phyloP scores from a whole-genome alignment of 257 asterid species.

The Anisodus acutangulus region DNA sequence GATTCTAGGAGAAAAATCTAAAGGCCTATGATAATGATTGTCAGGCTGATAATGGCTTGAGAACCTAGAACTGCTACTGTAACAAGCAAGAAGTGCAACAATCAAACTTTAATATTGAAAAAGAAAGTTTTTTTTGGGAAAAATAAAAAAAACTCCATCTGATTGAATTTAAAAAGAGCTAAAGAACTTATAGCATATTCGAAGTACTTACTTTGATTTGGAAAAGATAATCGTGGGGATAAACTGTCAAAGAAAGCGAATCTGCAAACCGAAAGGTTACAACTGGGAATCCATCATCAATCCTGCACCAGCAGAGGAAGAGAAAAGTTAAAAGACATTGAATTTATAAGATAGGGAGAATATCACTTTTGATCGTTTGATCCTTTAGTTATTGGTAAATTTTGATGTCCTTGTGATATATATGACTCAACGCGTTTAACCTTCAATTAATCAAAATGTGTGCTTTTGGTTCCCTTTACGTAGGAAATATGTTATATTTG shows the following conservation, averaged over 20 bases:
- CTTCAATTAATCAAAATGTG: too few relatives aligned
- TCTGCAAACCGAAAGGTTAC: slow-evolving; percentile 73
- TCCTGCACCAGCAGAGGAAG: slow-evolving; percentile 54
- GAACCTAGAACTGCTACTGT: slow-evolving; percentile 2
- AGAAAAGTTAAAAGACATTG: slow-evolving; percentile 25
- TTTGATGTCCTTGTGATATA: too few relatives aligned
- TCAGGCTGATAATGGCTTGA: not conserved
- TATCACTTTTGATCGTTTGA: too few relatives aligned
- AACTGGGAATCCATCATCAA: slow-evolving; percentile 89
- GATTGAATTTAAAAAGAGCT: not conserved
- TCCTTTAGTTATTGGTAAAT: too few relatives aligned
- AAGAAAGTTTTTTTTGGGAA: not conserved
- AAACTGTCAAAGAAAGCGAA: slow-evolving; percentile 66
- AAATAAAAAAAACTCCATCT: not conserved
- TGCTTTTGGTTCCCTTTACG: too few relatives aligned
- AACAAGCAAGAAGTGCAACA: slow-evolving; percentile 8
- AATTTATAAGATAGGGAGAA: not conserved
- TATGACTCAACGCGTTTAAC: too few relatives aligned
- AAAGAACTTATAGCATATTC: not conserved
- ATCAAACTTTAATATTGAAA: not conserved
- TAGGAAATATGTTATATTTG: too few relatives aligned
- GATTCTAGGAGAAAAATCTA: slow-evolving; percentile 3
- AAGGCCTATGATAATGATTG: not conserved
- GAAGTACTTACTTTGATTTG: slow-evolving; percentile 60
- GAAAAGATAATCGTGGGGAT: slow-evolving; percentile 82